Percentiles rank a stretch among this genome's conserved stretches.
Conservation (phyloP, 129 eudicot genomes). For the Solidago caesia region DNA sequence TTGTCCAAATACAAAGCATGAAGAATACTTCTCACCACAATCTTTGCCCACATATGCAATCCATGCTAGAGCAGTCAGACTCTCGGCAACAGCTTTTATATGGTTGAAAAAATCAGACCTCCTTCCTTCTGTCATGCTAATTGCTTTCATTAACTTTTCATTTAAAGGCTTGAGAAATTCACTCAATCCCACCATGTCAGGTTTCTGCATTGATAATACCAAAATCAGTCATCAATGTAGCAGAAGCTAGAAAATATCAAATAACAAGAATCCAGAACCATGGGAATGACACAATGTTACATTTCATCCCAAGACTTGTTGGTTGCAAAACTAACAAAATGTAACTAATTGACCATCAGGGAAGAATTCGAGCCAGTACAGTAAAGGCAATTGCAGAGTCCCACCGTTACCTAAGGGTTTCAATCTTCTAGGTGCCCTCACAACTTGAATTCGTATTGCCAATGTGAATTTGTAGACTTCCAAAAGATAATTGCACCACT, state of each 20-base stretch:
- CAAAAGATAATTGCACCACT: no score
- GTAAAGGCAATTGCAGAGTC: no score
- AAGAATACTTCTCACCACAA: slow-evolving; percentile 56
- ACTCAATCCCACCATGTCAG: slow-evolving; percentile 75
- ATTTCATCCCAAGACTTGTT: slow-evolving; percentile 2
- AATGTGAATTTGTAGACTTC: no score
- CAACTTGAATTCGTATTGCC: no score
- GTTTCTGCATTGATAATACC: slow-evolving; percentile 58
- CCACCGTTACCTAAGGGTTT: no score
- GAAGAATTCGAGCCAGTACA: no score
- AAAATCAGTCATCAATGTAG: slow-evolving; percentile 19
- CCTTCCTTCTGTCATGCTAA: slow-evolving; percentile 77
- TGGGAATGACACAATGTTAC: neutral
- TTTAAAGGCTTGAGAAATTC: slow-evolving; percentile 87
- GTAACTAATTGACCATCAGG: no score
- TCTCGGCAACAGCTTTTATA: slow-evolving; percentile 74
- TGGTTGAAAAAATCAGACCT: slow-evolving; percentile 83
- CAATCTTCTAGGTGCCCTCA: no score
- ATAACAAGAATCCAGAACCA: slow-evolving; percentile 8
- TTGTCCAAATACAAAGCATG: neutral
- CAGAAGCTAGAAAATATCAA: neutral
- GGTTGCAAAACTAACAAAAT: neutral
- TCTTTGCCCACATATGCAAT: slow-evolving; percentile 88
- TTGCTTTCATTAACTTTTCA: slow-evolving; percentile 76
- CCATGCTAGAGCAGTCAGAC: slow-evolving; percentile 92